Conservation (phyloP, 176 grass and related monocot species). For the Raddia distichophylla region DNA sequence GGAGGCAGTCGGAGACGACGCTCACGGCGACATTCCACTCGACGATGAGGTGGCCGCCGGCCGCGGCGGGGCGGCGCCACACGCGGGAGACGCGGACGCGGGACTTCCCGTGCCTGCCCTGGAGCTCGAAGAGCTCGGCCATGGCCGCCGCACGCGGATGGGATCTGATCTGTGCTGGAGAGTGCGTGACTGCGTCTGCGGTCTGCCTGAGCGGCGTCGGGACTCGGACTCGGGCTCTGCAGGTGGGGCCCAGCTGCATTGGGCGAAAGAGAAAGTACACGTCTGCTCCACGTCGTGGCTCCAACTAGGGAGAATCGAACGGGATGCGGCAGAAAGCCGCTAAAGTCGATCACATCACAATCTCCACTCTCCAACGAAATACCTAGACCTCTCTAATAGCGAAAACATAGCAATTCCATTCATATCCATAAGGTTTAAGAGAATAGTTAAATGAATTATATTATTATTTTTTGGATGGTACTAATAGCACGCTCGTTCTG, state of each 20-base stretch:
- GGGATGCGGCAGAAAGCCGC: too few relatives aligned
- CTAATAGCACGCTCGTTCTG: too few relatives aligned
- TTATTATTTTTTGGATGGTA: too few relatives aligned
- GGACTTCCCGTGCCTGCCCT: constrained; percentile 88
- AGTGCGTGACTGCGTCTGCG: neutral
- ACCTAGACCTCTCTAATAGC: too few relatives aligned
- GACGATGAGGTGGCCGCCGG: constrained; percentile 58
- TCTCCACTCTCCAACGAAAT: too few relatives aligned
- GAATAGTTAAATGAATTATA: too few relatives aligned
- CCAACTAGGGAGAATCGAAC: too few relatives aligned
- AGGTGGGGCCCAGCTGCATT: neutral
- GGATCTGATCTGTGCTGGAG: neutral
- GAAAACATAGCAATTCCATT: too few relatives aligned
- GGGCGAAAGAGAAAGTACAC: neutral
- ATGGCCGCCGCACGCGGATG: constrained; percentile 15
- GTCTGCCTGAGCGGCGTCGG: neutral
- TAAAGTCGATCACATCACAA: too few relatives aligned
- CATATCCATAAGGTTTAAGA: too few relatives aligned
- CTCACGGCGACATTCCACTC: constrained; percentile 84
- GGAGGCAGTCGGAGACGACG: constrained; percentile 89
- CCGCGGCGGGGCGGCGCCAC: constrained; percentile 54
- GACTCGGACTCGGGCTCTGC: too few relatives aligned
- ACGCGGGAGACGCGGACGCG: constrained; percentile 81
- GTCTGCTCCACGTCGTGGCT: neutral
- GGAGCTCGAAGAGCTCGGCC: constrained; percentile 70